Conservation (phyloP, 2,329 filamentous ascomycete genomes). For the Akanthomyces lecanii region DNA sequence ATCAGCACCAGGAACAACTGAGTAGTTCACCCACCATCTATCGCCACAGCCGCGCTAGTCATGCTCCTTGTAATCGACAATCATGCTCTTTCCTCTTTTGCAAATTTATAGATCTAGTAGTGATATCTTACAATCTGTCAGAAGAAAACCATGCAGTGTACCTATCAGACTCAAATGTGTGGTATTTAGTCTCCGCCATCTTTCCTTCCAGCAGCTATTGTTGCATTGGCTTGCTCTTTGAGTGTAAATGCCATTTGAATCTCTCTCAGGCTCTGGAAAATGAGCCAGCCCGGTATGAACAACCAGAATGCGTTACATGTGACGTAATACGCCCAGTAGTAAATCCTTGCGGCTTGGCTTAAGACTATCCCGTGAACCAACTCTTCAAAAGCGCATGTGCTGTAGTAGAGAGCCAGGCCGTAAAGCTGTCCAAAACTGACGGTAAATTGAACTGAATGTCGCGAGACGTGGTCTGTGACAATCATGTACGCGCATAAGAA, state of each 20-base stretch:
- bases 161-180: too few species aligned
- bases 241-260: slow-evolving; percentile 15
- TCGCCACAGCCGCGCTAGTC: too few species aligned
- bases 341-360: slow-evolving; percentile 39
- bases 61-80: too few species aligned
- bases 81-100: too few species aligned
- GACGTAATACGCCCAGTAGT: slow-evolving; percentile 44
- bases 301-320: slow-evolving; percentile 44
- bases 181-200: too few species aligned
- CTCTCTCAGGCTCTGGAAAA: slow-evolving; percentile 20
- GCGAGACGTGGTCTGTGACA: slow-evolving; percentile 32
- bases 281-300: slow-evolving; percentile 33
- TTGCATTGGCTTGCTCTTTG: background rate
- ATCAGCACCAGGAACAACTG: too few species aligned
- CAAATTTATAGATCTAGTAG: too few species aligned
- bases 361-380: slow-evolving; percentile 29
- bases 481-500: slow-evolving; percentile 37
- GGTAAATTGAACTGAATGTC: slow-evolving; percentile 38
- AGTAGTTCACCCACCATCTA: too few species aligned
- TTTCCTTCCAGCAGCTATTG: too few species aligned
- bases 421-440: slow-evolving; percentile 39
- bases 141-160: too few species aligned
- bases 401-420: slow-evolving; percentile 42
- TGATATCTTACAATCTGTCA: too few species aligned
- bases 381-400: slow-evolving; percentile 36